phyloP scores from a whole-genome alignment of 2,329 filamentous ascomycete species.

The Talaromyces sp. region DNA sequence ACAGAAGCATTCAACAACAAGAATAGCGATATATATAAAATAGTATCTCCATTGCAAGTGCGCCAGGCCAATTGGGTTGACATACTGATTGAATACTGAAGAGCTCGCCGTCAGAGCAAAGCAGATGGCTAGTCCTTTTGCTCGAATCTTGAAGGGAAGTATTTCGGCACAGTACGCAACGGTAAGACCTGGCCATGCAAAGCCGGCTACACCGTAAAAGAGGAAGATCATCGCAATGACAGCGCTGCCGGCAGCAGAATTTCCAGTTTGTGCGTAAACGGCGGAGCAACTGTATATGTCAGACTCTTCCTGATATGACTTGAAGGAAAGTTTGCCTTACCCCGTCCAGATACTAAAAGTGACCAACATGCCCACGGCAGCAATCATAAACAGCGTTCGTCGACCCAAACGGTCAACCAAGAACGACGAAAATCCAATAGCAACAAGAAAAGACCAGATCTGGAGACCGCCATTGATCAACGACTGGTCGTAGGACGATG shows the following conservation, averaged over 20 bases:
- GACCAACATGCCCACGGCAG: not conserved
- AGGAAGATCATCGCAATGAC: slow-evolving; percentile 20
- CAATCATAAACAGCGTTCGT: not conserved
- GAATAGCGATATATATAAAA: slow-evolving; percentile 29
- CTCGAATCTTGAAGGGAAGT: slow-evolving; percentile 38
- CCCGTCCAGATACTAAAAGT: not conserved
- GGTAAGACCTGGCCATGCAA: slow-evolving; percentile 29
- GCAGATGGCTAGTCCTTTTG: not conserved
- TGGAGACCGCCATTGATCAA: slow-evolving; percentile 23
- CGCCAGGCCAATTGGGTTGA: not conserved
- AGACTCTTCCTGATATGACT: not conserved
- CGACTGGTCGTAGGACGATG: slow-evolving; percentile 34
- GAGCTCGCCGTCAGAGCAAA: not conserved
- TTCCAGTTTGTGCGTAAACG: slow-evolving; percentile 18
- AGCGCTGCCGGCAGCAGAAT: slow-evolving; percentile 19
- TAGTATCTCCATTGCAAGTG: not conserved
- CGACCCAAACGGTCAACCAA: not conserved
- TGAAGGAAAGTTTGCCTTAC: not conserved
- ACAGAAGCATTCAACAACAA: slow-evolving; percentile 28
- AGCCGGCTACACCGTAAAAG: slow-evolving; percentile 29
- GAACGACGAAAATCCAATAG: not conserved
- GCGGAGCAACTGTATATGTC: slow-evolving; percentile 4
- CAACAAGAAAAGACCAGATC: not conserved
- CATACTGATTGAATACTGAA: not conserved
- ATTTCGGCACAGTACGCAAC: slow-evolving; percentile 30